Evolutionary conservation across 768 basidiomycete species (phyloP), one percentile per base, ranked within the genome.

Genomic region (Mycena pura): DNA sequence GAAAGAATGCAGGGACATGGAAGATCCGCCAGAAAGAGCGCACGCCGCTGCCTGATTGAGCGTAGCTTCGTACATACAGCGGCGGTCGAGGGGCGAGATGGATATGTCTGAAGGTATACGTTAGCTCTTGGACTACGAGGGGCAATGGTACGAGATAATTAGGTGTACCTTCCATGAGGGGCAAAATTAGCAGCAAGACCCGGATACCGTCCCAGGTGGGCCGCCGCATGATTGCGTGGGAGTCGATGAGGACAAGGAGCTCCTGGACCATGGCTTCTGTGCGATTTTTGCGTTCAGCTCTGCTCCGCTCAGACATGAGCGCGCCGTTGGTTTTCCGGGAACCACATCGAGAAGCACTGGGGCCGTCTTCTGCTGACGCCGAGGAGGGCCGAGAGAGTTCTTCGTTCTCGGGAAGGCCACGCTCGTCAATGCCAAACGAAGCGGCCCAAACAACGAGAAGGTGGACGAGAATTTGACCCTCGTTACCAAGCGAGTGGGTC

Each of bases 91-190:
- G 44, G 77, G 74, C 74, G 77, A n/a, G 71, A 68, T 70, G 85
- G 66, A 36, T 39, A 64, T 65, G 57, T 69, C 49, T 54, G 40
- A 63, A 49, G 64, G 51, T 28, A 32, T 22, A 38, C n/a, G 50
- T 57, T 11, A 46, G 32, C 19, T n/a, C n/a, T n/a, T n/a, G 44
- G 64, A 39, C 40, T 29, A 17, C 25, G 25, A 43, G 17, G 32
- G 13, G 29, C 28, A 46, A 38, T 28, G 28, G 25, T 49, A 50
- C 31, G 51, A 40, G n/a, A 54, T 40, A 61, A 80, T 64, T 62
- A n/a, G n/a, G n/a, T n/a, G n/a, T n/a, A 95, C 95, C 93, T 73
- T 92, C 88, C 54, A 94, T 88, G 43, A 98, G 80, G 7, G 95
- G 95, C 57, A 94, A 76, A 28, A 95, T 76, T 44, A 97, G 80